phyloP scores from a whole-genome alignment of 108 stramenopile species.

The Cyclotella kingstonii region DNA sequence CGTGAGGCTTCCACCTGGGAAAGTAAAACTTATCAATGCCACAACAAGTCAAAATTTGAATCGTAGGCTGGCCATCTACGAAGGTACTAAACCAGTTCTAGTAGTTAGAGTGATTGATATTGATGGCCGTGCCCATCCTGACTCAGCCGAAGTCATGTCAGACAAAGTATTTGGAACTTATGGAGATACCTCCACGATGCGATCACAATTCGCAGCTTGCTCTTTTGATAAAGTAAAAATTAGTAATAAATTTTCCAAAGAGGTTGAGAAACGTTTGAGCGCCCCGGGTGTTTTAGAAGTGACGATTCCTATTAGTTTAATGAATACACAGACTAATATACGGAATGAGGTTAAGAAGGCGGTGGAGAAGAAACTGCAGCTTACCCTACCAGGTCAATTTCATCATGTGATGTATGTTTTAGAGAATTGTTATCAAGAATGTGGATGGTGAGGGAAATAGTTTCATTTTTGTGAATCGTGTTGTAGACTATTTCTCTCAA shows the following conservation, averaged over 20 bases:
- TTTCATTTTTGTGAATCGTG: not conserved
- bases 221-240: constrained; percentile 23
- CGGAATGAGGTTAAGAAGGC: constrained; percentile 23
- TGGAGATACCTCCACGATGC: constrained; percentile 35
- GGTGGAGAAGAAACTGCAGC: constrained; percentile 17
- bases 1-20: no score
- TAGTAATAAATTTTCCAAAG: not conserved
- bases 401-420: constrained; percentile 33
- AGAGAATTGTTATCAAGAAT: constrained; percentile 28
- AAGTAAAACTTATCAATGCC: no score
- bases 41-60: no score
- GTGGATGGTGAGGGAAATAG: constrained; percentile 15
- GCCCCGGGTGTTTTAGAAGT: constrained; percentile 43
- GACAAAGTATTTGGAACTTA: constrained; percentile 37
- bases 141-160: constrained; percentile 16
- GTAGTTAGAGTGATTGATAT: constrained; percentile 24
- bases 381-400: constrained; percentile 21
- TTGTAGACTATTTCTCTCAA: not conserved
- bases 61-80: constrained; percentile 3
- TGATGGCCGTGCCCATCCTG: not conserved
- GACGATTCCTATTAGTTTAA: constrained; percentile 9
- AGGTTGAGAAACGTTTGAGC: not conserved
- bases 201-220: constrained; percentile 33
- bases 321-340: not conserved
- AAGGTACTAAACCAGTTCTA: constrained; percentile 10